phyloP scores from a whole-genome alignment of 139 green algal genomes.

The Volvox africanus region DNA sequence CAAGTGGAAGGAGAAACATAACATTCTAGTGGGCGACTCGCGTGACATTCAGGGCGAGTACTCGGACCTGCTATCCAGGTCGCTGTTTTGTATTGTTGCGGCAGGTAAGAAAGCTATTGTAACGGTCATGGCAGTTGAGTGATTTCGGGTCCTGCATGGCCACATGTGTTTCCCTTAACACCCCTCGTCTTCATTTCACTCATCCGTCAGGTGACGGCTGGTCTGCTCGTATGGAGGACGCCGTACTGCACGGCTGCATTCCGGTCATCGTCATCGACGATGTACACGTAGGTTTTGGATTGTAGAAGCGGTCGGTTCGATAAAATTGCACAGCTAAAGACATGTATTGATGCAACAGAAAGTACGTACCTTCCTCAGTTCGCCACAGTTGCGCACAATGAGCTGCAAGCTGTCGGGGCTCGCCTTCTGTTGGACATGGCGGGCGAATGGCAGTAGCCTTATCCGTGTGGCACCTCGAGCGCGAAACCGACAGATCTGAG shows the following conservation, averaged over 20 bases:
- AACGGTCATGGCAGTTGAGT: too few species aligned
- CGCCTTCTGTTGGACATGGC: too few species aligned
- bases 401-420: too few species aligned
- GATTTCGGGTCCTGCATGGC: not conserved
- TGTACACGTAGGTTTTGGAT: slow-evolving; percentile 18
- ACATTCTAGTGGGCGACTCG: slow-evolving; percentile 4
- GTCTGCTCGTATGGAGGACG: slow-evolving; percentile 65
- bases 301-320: not conserved
- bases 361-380: too few species aligned
- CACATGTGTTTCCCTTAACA: not conserved
- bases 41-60: slow-evolving; percentile 46
- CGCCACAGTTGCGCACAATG: too few species aligned
- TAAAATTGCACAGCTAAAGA: too few species aligned
- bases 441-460: too few species aligned
- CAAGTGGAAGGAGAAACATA: slow-evolving; percentile 2
- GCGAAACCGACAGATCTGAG: too few species aligned
- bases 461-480: too few species aligned
- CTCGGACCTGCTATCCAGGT: slow-evolving; percentile 34
- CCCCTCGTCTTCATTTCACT: not conserved
- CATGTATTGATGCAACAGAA: too few species aligned
- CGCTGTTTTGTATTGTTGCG: slow-evolving; percentile 57
- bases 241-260: slow-evolving; percentile 78
- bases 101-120: slow-evolving; percentile 6
- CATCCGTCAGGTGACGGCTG: slow-evolving; percentile 66
- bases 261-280: slow-evolving; percentile 71